Conservation (phyloP, 2,329 filamentous ascomycete species). For the Fusarium udum region DNA sequence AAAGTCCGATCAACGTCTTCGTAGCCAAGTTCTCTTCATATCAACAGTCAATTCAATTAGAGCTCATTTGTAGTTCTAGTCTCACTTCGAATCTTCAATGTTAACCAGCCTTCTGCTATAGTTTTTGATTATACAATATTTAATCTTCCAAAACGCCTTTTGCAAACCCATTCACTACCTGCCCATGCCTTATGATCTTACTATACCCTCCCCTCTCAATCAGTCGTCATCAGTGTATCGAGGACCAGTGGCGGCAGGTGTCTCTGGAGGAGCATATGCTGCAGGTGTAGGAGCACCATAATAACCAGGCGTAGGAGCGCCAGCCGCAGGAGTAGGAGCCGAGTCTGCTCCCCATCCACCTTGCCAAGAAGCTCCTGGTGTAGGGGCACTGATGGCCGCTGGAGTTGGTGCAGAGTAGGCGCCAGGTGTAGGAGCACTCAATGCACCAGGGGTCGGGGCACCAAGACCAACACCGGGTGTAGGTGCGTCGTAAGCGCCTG, state of each 20-base stretch:
- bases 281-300: conserved; percentile 73
- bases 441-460: conserved; percentile 68
- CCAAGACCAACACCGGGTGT: conserved; percentile 69
- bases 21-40: background rate
- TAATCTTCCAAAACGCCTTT: conserved; percentile 35
- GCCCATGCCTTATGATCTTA: background rate
- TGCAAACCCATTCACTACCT: conserved; percentile 4
- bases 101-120: background rate
- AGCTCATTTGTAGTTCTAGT: background rate
- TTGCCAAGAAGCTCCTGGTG: conserved; percentile 72
- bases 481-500: conserved; percentile 72
- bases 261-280: conserved; percentile 66
- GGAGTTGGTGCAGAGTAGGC: conserved; percentile 73
- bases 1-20: background rate
- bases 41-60: background rate
- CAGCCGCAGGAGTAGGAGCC: conserved; percentile 72
- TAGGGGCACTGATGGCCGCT: conserved; percentile 72
- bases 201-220: conserved; percentile 8
- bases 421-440: conserved; percentile 77
- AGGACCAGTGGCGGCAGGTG: conserved; percentile 68
- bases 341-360: conserved; percentile 69
- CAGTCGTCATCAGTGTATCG: conserved; percentile 63
- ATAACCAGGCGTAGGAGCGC: conserved; percentile 74
- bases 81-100: background rate
- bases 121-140: conserved; percentile 34